Conservation (phyloP, 805 yeast species). For the Schwanniomyces pseudopolymorphus region DNA sequence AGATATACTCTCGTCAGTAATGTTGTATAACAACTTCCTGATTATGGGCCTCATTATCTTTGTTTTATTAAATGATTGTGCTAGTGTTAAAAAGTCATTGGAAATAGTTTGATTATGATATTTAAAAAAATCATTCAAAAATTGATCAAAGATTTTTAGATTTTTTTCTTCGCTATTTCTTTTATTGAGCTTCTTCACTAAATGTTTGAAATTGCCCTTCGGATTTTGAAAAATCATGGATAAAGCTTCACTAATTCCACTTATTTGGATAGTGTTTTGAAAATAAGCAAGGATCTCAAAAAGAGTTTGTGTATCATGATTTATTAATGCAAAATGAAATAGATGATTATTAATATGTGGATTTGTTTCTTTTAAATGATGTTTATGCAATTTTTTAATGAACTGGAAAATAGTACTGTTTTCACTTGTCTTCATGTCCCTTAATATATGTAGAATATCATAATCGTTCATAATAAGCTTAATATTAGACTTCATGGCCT, state of each 20-base stretch:
- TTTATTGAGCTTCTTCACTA: conserved; percentile 4
- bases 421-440: neutral
- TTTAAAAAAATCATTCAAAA: neutral
- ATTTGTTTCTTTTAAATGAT: neutral
- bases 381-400: conserved; percentile 1
- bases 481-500: neutral
- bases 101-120: neutral
- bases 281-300: neutral
- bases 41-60: conserved; percentile 1
- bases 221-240: neutral
- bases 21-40: neutral
- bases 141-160: neutral
- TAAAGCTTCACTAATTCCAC: neutral
- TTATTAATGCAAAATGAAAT: neutral
- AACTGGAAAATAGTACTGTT: neutral
- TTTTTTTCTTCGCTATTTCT: neutral
- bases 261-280: neutral
- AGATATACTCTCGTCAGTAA: neutral
- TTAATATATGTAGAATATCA: conserved; percentile 3
- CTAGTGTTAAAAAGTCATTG: neutral
- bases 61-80: conserved; percentile 3
- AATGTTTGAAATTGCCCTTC: neutral
- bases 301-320: neutral
- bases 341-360: conserved; percentile 3
- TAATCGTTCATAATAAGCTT: conserved; percentile 2